phyloP scores from a whole-genome alignment of 176 grass and related monocot genomes.

The Ensete ventricosum region DNA sequence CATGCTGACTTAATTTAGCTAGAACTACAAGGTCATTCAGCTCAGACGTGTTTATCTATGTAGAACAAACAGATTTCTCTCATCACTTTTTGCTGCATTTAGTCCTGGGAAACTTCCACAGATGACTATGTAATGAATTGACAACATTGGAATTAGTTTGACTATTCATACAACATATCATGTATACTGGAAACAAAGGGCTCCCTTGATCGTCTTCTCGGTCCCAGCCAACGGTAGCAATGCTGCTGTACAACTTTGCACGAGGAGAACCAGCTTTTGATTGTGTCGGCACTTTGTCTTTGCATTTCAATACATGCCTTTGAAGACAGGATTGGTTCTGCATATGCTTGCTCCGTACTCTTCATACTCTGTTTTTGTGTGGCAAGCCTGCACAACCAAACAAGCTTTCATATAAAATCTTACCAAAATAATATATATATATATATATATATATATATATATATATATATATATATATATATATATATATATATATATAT shows the following conservation, averaged over 20 bases:
- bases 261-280: neutral
- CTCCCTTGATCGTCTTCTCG: neutral
- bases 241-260: neutral
- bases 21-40: neutral
- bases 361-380: constrained; percentile 96
- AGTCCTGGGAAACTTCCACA: neutral
- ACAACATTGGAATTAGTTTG: neutral
- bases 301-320: constrained; percentile 71
- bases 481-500: no score
- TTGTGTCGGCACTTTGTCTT: neutral
- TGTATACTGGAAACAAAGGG: neutral
- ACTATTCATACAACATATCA: neutral
- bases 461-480: no score
- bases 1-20: no score
- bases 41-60: neutral
- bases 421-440: no score
- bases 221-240: neutral
- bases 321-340: constrained; percentile 86
- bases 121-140: neutral
- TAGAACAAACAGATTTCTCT: neutral
- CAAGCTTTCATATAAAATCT: neutral
- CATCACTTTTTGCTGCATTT: neutral
- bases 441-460: no score
- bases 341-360: constrained; percentile 96
- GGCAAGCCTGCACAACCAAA: constrained; percentile 51